phyloP scores from a whole-genome alignment of 768 basidiomycete species.

The Mycena crocata region DNA sequence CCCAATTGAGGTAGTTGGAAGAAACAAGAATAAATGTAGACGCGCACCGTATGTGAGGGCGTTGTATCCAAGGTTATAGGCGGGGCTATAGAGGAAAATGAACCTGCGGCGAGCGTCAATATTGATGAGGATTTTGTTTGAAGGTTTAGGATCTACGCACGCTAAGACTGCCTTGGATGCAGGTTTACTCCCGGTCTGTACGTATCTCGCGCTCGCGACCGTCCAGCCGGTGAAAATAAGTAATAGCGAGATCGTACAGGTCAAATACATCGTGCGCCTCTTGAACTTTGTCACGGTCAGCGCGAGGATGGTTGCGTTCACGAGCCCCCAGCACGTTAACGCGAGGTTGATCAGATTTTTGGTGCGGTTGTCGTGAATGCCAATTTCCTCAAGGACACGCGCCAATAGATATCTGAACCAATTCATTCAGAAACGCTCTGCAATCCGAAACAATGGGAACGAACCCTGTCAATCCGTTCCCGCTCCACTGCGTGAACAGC shows the following conservation, averaged over 20 bases:
- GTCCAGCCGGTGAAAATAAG: constrained; percentile 66
- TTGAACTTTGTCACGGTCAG: constrained; percentile 59
- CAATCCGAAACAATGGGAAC: too few relatives aligned
- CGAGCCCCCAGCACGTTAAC: constrained; percentile 64
- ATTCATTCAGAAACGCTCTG: too few relatives aligned
- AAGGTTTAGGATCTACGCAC: constrained; percentile 44
- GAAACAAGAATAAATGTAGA: too few relatives aligned
- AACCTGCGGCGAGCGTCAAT: constrained; percentile 47
- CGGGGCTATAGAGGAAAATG: constrained; percentile 68
- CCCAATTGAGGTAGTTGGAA: too few relatives aligned
- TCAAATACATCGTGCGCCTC: constrained; percentile 61
- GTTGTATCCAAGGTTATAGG: constrained; percentile 68
- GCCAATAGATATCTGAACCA: constrained; percentile 63
- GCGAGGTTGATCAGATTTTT: constrained; percentile 71
- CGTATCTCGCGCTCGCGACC: constrained; percentile 61
- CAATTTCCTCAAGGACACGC: constrained; percentile 65
- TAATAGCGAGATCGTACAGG: constrained; percentile 59
- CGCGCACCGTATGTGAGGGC: constrained; percentile 65
- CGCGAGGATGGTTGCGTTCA: constrained; percentile 65
- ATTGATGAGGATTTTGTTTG: not conserved
- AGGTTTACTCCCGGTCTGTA: constrained; percentile 52
- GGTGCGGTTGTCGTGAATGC: constrained; percentile 59
- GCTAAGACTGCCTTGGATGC: constrained; percentile 63
- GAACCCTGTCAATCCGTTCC: constrained; percentile 68
- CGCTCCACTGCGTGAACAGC: constrained; percentile 72